A percentile compares a stretch with the other conserved stretches of the same genome.
Conservation (phyloP, 495 filamentous ascomycete species). For the Neurospora discreta region DNA sequence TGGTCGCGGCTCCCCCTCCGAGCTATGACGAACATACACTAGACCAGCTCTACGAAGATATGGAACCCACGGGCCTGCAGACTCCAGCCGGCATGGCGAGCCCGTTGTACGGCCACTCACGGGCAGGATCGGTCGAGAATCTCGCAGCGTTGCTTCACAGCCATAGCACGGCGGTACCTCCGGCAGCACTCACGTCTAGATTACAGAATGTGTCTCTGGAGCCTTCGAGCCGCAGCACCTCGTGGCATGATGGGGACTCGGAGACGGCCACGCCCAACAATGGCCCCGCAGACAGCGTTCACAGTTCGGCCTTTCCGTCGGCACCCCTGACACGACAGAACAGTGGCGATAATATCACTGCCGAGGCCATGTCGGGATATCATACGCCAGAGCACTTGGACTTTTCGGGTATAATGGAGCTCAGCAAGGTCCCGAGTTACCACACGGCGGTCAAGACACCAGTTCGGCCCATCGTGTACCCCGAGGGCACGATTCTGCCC, state of each 20-base stretch:
- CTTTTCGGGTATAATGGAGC: slow-evolving; percentile 46
- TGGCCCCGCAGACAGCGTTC: slow-evolving; percentile 13
- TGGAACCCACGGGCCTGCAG: slow-evolving; percentile 64
- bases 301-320: slow-evolving; percentile 21
- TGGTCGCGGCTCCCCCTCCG: slow-evolving; percentile 59
- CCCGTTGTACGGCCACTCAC: slow-evolving; percentile 64
- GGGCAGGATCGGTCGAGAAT: slow-evolving; percentile 69
- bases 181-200: slow-evolving; percentile 51
- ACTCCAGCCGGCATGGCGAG: slow-evolving; percentile 64
- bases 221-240: slow-evolving; percentile 23
- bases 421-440: slow-evolving; percentile 74
- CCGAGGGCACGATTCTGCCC: slow-evolving; percentile 19
- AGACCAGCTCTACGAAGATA: slow-evolving; percentile 79
- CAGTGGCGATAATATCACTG: slow-evolving; percentile 45
- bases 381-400: slow-evolving; percentile 48
- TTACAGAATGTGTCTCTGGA: slow-evolving; percentile 47
- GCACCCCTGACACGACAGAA: slow-evolving; percentile 43
- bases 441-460: slow-evolving; percentile 57
- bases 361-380: slow-evolving; percentile 7
- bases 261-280: slow-evolving; percentile 22
- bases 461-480: slow-evolving; percentile 28
- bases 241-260: slow-evolving; percentile 17
- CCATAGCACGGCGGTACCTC: slow-evolving; percentile 39
- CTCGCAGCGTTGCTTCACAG: slow-evolving; percentile 37
- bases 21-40: slow-evolving; percentile 78